These are phyloP conservation scores for Quercus variabilis DNA, from an alignment of 306 rosid species.

Conservation along the genomic window DNA sequence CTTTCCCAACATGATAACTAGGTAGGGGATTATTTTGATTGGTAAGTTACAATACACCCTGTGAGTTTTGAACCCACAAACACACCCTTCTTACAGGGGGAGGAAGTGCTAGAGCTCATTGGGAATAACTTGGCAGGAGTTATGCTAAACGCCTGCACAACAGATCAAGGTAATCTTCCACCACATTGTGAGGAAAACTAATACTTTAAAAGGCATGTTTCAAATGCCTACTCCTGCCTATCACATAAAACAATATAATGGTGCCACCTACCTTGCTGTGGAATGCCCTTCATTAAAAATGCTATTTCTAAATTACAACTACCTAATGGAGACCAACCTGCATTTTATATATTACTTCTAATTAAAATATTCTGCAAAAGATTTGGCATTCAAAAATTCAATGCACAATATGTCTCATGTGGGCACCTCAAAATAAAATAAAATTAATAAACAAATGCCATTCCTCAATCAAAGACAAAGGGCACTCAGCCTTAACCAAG, in stretches of 20 bases:
- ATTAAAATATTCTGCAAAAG: neutral
- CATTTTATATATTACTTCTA: neutral
- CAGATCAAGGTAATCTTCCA: no score
- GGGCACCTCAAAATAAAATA: neutral
- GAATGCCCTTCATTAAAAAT: neutral
- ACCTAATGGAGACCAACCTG: conserved; percentile 6
- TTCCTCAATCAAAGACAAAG: conserved; percentile 9
- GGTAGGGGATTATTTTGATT: neutral
- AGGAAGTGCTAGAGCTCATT: no score
- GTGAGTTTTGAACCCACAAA: no score
- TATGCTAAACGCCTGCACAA: no score
- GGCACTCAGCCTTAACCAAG: neutral
- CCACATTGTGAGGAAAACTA: no score
- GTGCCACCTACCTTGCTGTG: neutral
- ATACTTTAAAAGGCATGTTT: neutral
- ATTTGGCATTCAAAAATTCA: conserved; percentile 8
- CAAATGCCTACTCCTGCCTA: neutral
- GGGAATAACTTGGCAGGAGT: no score
- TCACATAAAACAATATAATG: neutral
- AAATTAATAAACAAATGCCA: neutral
- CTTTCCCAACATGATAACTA: neutral
- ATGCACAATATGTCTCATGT: neutral
- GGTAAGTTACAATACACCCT: neutral
- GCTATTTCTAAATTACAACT: conserved; percentile 7
- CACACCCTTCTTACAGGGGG: no score